Conservation (phyloP, 2,329 filamentous ascomycete genomes). For the Drechslera avenae region DNA sequence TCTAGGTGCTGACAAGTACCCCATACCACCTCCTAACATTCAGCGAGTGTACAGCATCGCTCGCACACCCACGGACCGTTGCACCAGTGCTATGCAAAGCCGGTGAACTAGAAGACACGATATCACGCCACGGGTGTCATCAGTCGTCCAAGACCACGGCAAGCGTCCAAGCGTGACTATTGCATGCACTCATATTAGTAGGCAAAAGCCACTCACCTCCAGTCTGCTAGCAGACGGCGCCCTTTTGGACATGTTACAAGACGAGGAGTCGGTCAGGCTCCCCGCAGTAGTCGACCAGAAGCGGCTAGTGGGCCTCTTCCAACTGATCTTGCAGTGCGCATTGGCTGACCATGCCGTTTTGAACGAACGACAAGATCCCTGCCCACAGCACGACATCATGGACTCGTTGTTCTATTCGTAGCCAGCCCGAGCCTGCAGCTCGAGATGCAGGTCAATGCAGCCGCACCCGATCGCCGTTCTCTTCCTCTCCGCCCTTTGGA, state of each 20-base stretch:
- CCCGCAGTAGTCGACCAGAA: constrained; percentile 19
- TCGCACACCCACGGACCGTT: neutral
- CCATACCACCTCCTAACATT: neutral
- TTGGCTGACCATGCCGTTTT: constrained; percentile 18
- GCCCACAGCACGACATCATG: constrained; percentile 9
- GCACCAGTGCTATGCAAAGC: neutral
- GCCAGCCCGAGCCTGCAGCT: constrained; percentile 17
- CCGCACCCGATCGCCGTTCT: constrained; percentile 21
- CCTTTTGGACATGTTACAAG: constrained; percentile 4
- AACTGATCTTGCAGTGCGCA: constrained; percentile 24
- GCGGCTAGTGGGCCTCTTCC: constrained; percentile 28
- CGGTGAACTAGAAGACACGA: neutral
- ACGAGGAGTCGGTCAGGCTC: constrained; percentile 43
- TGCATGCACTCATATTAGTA: neutral
- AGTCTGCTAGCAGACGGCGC: constrained; percentile 1
- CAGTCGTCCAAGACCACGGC: neutral
- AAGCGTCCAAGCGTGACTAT: neutral
- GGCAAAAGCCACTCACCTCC: constrained; percentile 15
- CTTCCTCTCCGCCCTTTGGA: constrained; percentile 34
- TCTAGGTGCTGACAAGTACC: neutral
- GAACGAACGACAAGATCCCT: constrained; percentile 21
- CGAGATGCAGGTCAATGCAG: constrained; percentile 24
- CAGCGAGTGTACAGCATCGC: no score
- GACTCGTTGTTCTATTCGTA: constrained; percentile 19
- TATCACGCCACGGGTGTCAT: neutral